phyloP scores from a whole-genome alignment of 139 green algal species.

The Micractinium sp. region DNA sequence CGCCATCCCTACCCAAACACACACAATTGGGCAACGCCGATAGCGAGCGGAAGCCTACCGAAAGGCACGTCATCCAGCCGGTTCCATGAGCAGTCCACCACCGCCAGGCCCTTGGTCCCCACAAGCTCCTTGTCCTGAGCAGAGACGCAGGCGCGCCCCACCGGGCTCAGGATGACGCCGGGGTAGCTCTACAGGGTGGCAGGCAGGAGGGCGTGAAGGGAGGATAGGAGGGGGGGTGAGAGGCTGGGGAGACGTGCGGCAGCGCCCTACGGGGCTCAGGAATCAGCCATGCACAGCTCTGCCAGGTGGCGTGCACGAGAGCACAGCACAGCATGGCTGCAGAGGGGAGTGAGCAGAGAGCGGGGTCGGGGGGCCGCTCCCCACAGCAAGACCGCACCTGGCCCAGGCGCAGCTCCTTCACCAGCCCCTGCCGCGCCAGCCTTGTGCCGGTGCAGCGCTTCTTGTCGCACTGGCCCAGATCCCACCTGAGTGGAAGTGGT shows the following conservation, averaged over 20 bases:
- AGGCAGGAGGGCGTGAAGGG: too few species aligned
- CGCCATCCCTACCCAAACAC: conserved; percentile 56
- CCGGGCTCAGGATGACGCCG: conserved; percentile 86
- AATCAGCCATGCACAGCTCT: neutral
- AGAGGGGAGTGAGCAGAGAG: too few species aligned
- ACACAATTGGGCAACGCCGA: too few species aligned
- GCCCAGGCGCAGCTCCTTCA: conserved; percentile 86
- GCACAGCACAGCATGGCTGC: neutral
- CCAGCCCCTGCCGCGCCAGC: conserved; percentile 68
- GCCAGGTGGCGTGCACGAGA: neutral
- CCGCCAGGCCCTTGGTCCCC: conserved; percentile 82
- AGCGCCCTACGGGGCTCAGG: too few species aligned
- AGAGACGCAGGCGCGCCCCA: conserved; percentile 74
- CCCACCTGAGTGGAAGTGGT: neutral
- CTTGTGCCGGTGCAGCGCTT: conserved; percentile 81
- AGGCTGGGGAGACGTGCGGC: neutral
- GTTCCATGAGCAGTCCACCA: conserved; percentile 99
- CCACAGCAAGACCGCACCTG: conserved; percentile 12
- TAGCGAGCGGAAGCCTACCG: neutral
- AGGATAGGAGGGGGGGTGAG: neutral
- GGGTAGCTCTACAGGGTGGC: conserved; percentile 62
- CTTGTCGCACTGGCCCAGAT: conserved; percentile 92
- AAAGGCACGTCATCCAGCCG: conserved; percentile 92
- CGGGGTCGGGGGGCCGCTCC: too few species aligned
- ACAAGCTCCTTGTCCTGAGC: conserved; percentile 85